phyloP scores from a whole-genome alignment of 257 asterid species.

The Datura wrightii region DNA sequence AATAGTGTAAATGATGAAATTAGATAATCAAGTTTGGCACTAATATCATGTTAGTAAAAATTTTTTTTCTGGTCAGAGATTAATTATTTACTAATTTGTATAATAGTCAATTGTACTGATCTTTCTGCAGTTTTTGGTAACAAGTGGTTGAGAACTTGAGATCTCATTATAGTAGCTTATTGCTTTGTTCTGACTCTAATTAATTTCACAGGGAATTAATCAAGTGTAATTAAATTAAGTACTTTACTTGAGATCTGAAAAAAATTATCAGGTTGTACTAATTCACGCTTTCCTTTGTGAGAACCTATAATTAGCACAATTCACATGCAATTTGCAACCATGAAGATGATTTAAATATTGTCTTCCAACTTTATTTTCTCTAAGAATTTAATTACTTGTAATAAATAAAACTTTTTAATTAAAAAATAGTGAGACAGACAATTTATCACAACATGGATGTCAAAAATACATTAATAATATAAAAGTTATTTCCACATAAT shows the following conservation, averaged over 20 bases:
- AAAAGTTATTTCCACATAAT: too few species aligned
- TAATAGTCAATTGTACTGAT: too few species aligned
- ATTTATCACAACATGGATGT: too few species aligned
- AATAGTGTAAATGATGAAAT: too few species aligned
- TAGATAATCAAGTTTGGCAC: too few species aligned
- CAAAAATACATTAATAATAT: too few species aligned
- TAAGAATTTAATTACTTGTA: neutral
- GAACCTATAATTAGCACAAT: neutral
- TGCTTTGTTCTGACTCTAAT: neutral
- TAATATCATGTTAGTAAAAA: too few species aligned
- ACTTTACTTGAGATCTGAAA: neutral
- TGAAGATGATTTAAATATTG: slow-evolving; percentile 2
- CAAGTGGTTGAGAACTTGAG: neutral
- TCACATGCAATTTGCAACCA: too few species aligned
- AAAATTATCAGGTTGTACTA: neutral
- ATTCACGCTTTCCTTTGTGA: neutral
- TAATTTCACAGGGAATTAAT: neutral
- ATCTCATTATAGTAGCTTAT: neutral
- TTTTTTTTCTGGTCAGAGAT: too few species aligned
- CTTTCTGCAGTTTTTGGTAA: neutral
- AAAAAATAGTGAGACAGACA: too few species aligned
- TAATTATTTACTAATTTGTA: too few species aligned
- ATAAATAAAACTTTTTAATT: too few species aligned
- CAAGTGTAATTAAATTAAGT: neutral
- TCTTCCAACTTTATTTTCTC: neutral